Evolutionary conservation across 208 protist species (phyloP).

Genomic region (Crithidia acanthocephali): DNA sequence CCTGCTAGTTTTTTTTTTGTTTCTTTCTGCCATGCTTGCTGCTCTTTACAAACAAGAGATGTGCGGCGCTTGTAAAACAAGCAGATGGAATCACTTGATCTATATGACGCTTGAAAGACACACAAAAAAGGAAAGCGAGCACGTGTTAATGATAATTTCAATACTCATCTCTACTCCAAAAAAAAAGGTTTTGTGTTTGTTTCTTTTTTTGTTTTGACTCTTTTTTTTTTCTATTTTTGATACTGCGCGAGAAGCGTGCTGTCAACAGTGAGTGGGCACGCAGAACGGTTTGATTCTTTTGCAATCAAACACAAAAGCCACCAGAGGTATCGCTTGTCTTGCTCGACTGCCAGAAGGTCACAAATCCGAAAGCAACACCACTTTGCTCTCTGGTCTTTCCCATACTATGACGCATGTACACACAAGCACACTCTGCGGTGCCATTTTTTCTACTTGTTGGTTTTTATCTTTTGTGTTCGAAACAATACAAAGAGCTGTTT

Average conservation of each 20-base stretch:
- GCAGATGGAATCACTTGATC: no score
- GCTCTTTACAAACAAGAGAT: no score
- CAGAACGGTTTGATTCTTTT: not conserved
- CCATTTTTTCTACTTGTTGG: no score
- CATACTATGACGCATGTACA: no score
- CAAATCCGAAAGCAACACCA: not conserved
- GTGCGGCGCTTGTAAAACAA: no score
- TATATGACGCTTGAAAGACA: no score
- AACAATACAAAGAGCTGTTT: no score
- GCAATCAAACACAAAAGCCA: not conserved
- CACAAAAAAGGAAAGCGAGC: no score
- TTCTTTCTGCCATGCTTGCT: not conserved
- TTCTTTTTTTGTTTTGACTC: not conserved
- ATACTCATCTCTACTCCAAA: no score
- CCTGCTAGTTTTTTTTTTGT: not conserved
- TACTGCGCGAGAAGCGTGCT: not conserved
- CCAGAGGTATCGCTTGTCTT: not conserved
- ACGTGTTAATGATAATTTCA: no score
- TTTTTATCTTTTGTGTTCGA: no score
- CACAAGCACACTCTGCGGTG: no score
- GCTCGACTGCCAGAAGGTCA: not conserved
- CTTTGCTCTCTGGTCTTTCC: not conserved
- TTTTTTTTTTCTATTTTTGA: not conserved
- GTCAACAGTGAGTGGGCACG: not conserved
- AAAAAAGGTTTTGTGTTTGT: not conserved